These are phyloP conservation scores for Lepiota venenata DNA, from an alignment of 768 basidiomycete species.

Conservation along the genomic window DNA sequence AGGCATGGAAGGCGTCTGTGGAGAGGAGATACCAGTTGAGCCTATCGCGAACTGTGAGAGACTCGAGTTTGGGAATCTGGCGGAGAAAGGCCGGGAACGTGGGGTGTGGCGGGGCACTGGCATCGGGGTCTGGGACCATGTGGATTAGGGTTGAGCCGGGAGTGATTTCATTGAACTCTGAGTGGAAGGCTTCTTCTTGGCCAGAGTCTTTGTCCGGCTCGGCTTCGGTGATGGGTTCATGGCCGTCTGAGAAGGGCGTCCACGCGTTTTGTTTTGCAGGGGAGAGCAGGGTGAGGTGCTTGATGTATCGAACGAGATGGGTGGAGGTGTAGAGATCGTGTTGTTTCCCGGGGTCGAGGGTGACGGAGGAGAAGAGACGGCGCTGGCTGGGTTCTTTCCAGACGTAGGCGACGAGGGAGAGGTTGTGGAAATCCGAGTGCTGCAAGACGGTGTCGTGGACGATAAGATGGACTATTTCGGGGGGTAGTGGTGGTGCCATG, in stretches of 20 bases:
- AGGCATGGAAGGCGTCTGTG: neutral
- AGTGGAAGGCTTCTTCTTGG: neutral
- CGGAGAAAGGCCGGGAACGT: constrained; percentile 6
- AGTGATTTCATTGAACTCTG: neutral
- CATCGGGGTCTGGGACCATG: neutral
- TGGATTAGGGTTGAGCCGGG: neutral
- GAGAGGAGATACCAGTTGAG: neutral
- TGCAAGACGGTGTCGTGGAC: neutral
- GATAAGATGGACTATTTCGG: constrained; percentile 3
- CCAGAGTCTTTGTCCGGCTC: neutral
- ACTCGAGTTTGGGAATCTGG: neutral
- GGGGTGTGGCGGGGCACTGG: neutral
- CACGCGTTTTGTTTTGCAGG: neutral
- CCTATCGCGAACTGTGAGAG: neutral
- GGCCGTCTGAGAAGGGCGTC: neutral
- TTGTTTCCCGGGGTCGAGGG: neutral
- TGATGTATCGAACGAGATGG: neutral
- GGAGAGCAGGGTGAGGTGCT: neutral
- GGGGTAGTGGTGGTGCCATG: neutral
- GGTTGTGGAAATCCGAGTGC: neutral
- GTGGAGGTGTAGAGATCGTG: neutral
- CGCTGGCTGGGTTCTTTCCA: constrained; percentile 4
- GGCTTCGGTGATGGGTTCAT: too few species aligned
- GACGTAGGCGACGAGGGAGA: neutral
- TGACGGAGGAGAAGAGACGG: constrained; percentile 2